phyloP scores from a whole-genome alignment of 2,329 filamentous ascomycete species.

The Catunica adiposa region DNA sequence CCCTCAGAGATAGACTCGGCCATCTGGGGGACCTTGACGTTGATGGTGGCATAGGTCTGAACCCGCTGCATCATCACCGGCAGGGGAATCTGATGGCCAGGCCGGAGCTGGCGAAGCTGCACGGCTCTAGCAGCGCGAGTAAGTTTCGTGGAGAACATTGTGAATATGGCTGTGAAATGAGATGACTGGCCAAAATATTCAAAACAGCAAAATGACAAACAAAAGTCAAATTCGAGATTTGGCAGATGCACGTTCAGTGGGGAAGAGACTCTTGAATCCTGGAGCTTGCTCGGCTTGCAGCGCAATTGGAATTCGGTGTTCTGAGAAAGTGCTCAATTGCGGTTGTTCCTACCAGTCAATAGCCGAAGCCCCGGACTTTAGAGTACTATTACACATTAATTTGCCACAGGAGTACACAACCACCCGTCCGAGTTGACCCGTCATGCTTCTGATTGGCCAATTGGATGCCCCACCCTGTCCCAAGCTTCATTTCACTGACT shows the following conservation, averaged over 20 bases:
- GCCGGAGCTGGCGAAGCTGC: constrained; percentile 26
- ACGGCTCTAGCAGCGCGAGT: constrained; percentile 28
- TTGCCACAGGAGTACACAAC: constrained; percentile 5
- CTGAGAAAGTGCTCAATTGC: background rate
- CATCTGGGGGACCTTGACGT: constrained; percentile 94
- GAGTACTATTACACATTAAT: constrained; percentile 5
- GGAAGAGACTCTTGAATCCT: constrained; percentile 3
- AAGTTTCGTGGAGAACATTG: constrained; percentile 29
- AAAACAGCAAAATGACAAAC: too few relatives aligned
- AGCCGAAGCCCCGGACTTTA: constrained; percentile 3
- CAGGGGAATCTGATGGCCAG: constrained; percentile 26
- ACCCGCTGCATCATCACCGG: constrained; percentile 37
- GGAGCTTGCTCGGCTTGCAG: constrained; percentile 1
- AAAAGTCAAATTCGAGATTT: too few relatives aligned
- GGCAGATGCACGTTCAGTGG: constrained; percentile 9
- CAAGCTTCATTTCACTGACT: constrained; percentile 6
- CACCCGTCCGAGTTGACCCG: constrained; percentile 13
- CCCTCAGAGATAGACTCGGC: constrained; percentile 97
- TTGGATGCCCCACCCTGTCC: background rate
- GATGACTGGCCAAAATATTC: background rate
- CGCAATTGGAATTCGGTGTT: constrained; percentile 2
- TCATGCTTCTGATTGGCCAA: constrained; percentile 10
- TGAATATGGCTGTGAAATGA: constrained; percentile 2
- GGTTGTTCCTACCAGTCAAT: background rate
- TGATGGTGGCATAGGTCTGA: constrained; percentile 55